phyloP scores from a whole-genome alignment of 345 rosid genomes.

The Corchorus olitorius region DNA sequence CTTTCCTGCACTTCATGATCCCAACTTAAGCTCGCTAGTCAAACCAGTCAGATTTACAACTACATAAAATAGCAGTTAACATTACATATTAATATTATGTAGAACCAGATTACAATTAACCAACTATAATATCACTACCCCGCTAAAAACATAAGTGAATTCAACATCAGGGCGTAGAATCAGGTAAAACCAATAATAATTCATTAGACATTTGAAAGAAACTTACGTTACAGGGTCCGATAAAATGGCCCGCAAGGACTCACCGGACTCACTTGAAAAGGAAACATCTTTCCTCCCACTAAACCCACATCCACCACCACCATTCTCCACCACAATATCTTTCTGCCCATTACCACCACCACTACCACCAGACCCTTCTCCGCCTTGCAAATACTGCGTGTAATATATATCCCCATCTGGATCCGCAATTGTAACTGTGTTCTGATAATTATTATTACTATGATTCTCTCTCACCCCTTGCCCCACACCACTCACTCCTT shows the following conservation, averaged over 20 bases:
- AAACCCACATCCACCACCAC: constrained; percentile 59
- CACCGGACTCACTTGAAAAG: constrained; percentile 57
- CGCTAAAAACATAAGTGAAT: neutral
- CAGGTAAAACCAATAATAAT: neutral
- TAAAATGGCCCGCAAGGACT: constrained; percentile 65
- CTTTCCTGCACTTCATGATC: neutral
- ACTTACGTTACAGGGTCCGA: constrained; percentile 88
- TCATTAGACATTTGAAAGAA: neutral
- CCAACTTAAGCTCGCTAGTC: neutral
- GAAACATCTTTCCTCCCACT: constrained; percentile 71
- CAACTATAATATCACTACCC: neutral
- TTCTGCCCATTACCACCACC: constrained; percentile 48
- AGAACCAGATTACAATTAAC: neutral
- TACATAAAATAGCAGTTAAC: neutral
- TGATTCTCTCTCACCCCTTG: constrained; percentile 34
- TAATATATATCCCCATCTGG: constrained; percentile 56
- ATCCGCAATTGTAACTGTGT: constrained; percentile 49
- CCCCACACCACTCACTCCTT: constrained; percentile 34
- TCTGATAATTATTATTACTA: constrained; percentile 25
- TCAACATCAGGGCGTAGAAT: constrained; percentile 1
- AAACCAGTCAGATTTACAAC: no score
- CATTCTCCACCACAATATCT: constrained; percentile 50
- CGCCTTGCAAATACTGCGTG: constrained; percentile 48
- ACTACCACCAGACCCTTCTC: constrained; percentile 53
- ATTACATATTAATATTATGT: neutral